Evolutionary conservation across 495 filamentous ascomycete species (phyloP).

Genomic region (Hyaloscypha finlandica): DNA sequence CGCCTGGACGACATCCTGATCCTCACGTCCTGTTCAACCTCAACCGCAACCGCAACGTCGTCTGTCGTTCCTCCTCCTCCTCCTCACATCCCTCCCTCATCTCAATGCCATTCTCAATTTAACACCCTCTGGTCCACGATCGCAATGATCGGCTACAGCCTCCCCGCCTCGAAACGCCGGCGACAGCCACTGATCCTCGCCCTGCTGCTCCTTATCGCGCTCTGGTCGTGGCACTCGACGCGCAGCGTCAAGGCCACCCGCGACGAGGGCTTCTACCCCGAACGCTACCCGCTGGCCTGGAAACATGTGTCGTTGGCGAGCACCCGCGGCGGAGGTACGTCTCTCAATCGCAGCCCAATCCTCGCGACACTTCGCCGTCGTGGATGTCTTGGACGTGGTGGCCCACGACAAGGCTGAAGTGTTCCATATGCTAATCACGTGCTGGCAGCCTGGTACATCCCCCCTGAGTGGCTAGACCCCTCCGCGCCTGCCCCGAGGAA

Average conservation of each 20-base stretch:
- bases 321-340: not conserved
- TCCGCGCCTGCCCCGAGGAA: not conserved
- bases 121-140: not conserved
- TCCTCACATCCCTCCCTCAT: not conserved
- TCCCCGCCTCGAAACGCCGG: not conserved
- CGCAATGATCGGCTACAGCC: not conserved
- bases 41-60: no score
- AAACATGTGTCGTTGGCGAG: not conserved
- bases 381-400: not conserved
- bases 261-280: not conserved
- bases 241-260: not conserved
- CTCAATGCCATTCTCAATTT: not conserved
- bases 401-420: not conserved
- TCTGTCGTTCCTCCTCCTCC: no score
- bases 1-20: no score
- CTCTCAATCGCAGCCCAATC: not conserved
- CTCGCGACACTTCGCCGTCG: not conserved
- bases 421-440: not conserved
- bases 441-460: not conserved
- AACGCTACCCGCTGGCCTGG: not conserved
- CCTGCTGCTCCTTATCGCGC: not conserved
- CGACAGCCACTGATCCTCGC: not conserved
- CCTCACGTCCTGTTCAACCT: no score
- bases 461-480: not conserved
- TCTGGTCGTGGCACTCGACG: not conserved